Base-by-base conservation (phyloP, 352 stramenopile genomes). In the Phytophthora capsici region DNA sequence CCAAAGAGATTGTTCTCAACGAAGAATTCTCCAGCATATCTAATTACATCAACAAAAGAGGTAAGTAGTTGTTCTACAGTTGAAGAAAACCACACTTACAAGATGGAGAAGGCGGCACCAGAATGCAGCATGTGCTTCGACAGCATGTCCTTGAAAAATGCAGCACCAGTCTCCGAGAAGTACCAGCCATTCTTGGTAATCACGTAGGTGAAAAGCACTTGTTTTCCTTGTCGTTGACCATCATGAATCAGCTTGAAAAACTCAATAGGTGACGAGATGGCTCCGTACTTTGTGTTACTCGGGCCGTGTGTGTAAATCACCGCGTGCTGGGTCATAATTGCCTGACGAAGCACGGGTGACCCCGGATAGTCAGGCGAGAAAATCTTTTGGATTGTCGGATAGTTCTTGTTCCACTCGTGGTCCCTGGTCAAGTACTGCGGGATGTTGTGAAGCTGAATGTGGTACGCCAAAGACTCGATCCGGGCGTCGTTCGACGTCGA, bases 81-180 rank as follows among this genome's bases (percentile, higher is more conserved):
- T 17, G 2, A 14, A 8, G 51, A 50, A 9, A 37, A 1, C 4
- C 32, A 41, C 2, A 66, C 68, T 37, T 69, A 76, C 68, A 72
- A 41, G 26, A 80, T 67, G 0, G 71, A 80, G 12, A 80, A 77
- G 9, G 61, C 63, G 8, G 72, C 72, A 2, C 72, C 56, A 1
- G 68, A 73, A 49, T 80, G 72, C 61, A 80, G 57, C 72, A 80
- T 77, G 56, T 80, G 72, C 53, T 80, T 80, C 3, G 72, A 80
- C 20, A 80, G 38, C 72, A 80, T 80, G 44, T 80, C 72, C 45
- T 80, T 80, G 52, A 80, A 80, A 55, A 80, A 77, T 0, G 63
- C 51, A 26, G 72, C 72, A 10, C 72, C 72, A 8, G 72, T 80
- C 30, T 80, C 72, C 14, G 72, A 80, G 17, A 80, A 80, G 36